phyloP scores from a whole-genome alignment of 2,329 filamentous ascomycete genomes.

The Mycosphaerelloides madeirae region DNA sequence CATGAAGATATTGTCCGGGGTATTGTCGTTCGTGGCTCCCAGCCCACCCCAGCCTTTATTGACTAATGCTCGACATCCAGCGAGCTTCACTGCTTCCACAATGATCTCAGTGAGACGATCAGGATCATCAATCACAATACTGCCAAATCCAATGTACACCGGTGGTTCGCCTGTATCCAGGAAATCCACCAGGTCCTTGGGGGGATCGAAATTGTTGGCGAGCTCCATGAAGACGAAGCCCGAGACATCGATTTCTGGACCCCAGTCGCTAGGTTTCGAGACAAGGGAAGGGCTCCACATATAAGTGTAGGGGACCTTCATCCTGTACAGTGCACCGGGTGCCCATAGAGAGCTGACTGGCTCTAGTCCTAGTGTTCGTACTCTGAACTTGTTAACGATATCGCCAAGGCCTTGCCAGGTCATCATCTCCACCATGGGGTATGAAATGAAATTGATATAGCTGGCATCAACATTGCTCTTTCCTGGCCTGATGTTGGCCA shows the following conservation, averaged over 20 bases:
- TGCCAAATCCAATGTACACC: slow-evolving; percentile 72
- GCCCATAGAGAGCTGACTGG: slow-evolving; percentile 74
- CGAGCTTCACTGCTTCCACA: slow-evolving; percentile 60
- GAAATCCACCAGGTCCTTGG: slow-evolving; percentile 42
- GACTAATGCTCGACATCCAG: slow-evolving; percentile 66
- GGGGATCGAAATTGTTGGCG: slow-evolving; percentile 32
- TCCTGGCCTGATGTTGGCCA: slow-evolving; percentile 63
- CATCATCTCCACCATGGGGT: slow-evolving; percentile 75
- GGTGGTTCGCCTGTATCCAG: slow-evolving; percentile 55
- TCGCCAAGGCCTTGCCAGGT: slow-evolving; percentile 63
- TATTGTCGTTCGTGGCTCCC: slow-evolving; percentile 54
- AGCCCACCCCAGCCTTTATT: slow-evolving; percentile 73
- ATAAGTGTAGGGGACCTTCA: slow-evolving; percentile 73
- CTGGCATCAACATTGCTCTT: slow-evolving; percentile 65
- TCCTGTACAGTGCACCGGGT: slow-evolving; percentile 64
- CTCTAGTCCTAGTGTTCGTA: slow-evolving; percentile 64
- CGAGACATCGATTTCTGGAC: slow-evolving; percentile 32
- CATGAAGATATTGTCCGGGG: slow-evolving; percentile 63
- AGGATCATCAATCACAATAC: slow-evolving; percentile 69
- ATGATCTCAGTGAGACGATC: slow-evolving; percentile 66
- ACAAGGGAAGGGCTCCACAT: slow-evolving; percentile 40
- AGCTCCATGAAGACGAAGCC: slow-evolving; percentile 36
- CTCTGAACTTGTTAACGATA: slow-evolving; percentile 68
- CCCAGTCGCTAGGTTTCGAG: slow-evolving; percentile 43
- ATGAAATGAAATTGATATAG: slow-evolving; percentile 76